Conservation (phyloP, 2,329 filamentous ascomycete species). For the Penicillium sp. region DNA sequence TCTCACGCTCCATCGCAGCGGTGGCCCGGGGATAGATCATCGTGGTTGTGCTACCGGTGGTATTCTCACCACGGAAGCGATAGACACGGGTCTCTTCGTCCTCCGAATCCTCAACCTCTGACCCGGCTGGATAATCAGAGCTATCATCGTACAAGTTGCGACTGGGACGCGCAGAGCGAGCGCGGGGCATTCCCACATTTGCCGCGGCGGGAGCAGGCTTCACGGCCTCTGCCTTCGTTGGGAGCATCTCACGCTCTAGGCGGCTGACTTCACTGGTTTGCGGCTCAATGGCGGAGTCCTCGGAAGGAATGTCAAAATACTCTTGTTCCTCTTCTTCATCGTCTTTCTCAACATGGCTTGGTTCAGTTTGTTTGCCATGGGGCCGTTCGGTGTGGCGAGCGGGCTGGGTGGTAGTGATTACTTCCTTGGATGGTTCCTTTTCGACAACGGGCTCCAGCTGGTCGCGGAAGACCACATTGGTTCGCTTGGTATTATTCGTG, state of each 20-base stretch:
- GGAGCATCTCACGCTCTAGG: background rate
- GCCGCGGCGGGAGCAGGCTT: background rate
- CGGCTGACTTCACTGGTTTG: background rate
- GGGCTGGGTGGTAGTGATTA: slow-evolving; percentile 19
- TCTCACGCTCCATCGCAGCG: slow-evolving; percentile 69
- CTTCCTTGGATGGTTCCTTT: slow-evolving; percentile 41
- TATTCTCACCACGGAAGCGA: slow-evolving; percentile 76
- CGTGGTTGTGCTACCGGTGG: slow-evolving; percentile 67
- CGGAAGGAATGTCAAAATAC: background rate
- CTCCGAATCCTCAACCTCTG: slow-evolving; percentile 68
- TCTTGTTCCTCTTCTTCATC: slow-evolving; percentile 7
- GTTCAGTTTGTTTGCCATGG: slow-evolving; percentile 9
- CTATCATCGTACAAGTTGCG: background rate
- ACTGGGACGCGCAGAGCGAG: background rate
- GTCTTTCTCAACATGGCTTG: slow-evolving; percentile 21
- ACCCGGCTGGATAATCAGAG: slow-evolving; percentile 22
- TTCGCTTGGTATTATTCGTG: slow-evolving; percentile 54
- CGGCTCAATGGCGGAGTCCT: background rate
- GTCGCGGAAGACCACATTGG: slow-evolving; percentile 63
- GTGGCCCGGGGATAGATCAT: slow-evolving; percentile 70
- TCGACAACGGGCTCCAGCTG: slow-evolving; percentile 45
- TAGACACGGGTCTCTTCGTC: slow-evolving; percentile 78
- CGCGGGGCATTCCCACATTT: background rate
- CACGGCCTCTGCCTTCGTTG: background rate
- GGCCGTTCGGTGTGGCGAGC: slow-evolving; percentile 8